Conservation (phyloP, 768 basidiomycete species). For the Porphyrellus cyaneotinctus region DNA sequence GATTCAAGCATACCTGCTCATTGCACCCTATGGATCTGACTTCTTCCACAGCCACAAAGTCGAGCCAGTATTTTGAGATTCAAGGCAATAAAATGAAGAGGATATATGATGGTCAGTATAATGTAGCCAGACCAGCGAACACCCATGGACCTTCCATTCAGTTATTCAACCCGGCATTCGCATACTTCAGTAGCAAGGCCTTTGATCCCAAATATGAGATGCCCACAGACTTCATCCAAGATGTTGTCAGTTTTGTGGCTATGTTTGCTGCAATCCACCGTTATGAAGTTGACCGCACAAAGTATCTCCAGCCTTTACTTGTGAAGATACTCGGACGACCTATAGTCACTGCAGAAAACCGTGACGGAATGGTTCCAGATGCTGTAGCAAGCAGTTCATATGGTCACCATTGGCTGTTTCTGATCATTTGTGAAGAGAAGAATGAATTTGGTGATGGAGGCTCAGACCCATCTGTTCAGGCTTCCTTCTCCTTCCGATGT, state of each 20-base stretch:
- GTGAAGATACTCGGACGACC: background rate
- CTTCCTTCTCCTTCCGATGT: slow-evolving; percentile 18
- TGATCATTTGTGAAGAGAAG: slow-evolving; percentile 22
- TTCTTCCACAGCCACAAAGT: slow-evolving; percentile 12
- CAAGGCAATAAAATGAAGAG: background rate
- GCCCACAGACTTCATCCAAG: slow-evolving; percentile 5
- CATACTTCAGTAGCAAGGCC: slow-evolving; percentile 23
- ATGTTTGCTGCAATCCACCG: slow-evolving; percentile 12
- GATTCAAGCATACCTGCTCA: too few relatives aligned
- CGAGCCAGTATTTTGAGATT: background rate
- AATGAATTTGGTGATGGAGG: slow-evolving; percentile 15
- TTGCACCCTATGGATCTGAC: too few relatives aligned
- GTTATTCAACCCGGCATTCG: slow-evolving; percentile 26
- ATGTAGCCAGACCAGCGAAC: background rate
- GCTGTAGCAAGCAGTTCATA: too few relatives aligned
- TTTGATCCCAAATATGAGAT: slow-evolving; percentile 4
- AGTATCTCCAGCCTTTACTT: background rate
- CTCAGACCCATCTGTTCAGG: slow-evolving; percentile 32
- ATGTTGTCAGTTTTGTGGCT: slow-evolving; percentile 10
- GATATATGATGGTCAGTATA: slow-evolving; percentile 14
- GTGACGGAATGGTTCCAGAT: too few relatives aligned
- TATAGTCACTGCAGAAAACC: too few relatives aligned
- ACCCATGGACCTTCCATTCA: slow-evolving; percentile 8
- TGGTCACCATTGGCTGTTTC: background rate
- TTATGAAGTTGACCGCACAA: background rate